phyloP scores from a whole-genome alignment of 2,329 filamentous ascomycete genomes.

The Pyricularia sp. region DNA sequence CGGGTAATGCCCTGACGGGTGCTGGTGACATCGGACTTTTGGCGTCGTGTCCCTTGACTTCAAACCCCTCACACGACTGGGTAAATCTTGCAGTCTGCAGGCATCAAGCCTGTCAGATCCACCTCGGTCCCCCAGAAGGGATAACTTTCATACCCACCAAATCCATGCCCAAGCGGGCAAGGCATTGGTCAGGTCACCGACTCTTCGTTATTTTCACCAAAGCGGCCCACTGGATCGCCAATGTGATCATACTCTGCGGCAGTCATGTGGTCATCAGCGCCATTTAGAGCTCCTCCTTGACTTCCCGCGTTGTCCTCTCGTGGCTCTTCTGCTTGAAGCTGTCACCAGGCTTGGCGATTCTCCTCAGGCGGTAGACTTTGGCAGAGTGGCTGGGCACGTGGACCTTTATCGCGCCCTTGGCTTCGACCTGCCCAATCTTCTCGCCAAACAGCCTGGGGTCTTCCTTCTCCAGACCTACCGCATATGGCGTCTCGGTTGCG shows the following conservation, averaged over 20 bases:
- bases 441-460: constrained; percentile 32
- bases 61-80: background rate
- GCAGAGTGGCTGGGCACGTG: background rate
- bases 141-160: background rate
- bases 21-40: background rate
- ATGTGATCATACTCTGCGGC: background rate
- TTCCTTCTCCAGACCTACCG: constrained; percentile 27
- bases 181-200: background rate
- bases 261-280: background rate
- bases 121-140: background rate
- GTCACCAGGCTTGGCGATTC: background rate
- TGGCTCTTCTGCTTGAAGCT: background rate
- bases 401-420: constrained; percentile 8
- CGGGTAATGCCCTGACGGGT: background rate
- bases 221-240: background rate
- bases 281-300: constrained; percentile 1
- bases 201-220: background rate
- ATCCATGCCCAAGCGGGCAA: background rate
- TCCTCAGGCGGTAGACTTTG: background rate
- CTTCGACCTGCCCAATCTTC: constrained; percentile 25
- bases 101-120: background rate
- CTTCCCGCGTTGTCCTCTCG: background rate
- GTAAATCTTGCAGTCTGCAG: background rate
- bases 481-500: constrained; percentile 32
- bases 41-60: background rate